Evolutionary conservation across 2,329 filamentous ascomycete genomes (phyloP).

Genomic region (Macrophomina pseudophaseolina): DNA sequence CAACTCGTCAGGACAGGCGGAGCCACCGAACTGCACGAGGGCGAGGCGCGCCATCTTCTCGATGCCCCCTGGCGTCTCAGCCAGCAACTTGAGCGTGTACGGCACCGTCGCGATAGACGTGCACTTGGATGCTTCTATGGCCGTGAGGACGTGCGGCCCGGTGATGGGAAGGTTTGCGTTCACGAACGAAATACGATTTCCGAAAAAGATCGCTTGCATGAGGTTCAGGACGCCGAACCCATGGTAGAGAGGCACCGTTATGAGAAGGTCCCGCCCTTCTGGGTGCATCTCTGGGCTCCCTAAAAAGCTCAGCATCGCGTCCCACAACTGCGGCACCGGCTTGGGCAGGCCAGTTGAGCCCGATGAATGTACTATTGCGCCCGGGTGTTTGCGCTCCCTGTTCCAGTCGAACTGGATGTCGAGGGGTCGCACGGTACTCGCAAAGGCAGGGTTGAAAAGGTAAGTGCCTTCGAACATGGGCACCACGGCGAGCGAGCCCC

Average conservation of each 20-base stretch:
- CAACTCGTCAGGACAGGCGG: background rate
- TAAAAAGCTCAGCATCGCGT: background rate
- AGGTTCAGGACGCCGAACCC: background rate
- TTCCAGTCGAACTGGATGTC: background rate
- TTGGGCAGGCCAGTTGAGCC: slow-evolving; percentile 68
- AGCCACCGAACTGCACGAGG: background rate
- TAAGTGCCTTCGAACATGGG: slow-evolving; percentile 1
- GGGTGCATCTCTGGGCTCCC: background rate
- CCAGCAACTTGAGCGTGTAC: background rate
- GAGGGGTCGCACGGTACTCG: background rate
- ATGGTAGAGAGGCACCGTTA: background rate
- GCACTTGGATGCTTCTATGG: background rate
- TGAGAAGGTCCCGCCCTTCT: background rate
- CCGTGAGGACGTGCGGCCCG: background rate
- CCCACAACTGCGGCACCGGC: slow-evolving; percentile 54
- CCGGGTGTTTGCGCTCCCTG: background rate
- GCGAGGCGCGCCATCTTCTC: background rate
- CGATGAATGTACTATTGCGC: slow-evolving; percentile 49
- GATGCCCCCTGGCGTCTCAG: background rate
- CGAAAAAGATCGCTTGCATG: background rate
- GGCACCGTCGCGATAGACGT: background rate
- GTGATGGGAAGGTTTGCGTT: background rate
- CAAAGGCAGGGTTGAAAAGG: background rate
- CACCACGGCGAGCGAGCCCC: background rate
- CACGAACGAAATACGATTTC: background rate